Evolutionary conservation across 805 yeast species (phyloP).

Genomic region (Nakazawaea molendinolei): DNA sequence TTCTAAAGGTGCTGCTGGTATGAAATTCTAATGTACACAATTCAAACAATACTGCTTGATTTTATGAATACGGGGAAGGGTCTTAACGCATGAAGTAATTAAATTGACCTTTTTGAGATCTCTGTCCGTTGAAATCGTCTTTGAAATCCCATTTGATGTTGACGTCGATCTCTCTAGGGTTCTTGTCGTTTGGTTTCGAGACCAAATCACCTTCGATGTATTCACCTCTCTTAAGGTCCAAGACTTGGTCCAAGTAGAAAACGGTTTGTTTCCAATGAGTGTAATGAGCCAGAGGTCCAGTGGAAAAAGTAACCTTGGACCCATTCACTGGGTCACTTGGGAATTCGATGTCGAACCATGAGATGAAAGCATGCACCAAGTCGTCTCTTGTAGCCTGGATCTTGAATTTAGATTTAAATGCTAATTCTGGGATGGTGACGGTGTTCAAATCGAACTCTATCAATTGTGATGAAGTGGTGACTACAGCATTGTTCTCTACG

Average conservation of each 20-base stretch:
- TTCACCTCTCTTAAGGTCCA: slow-evolving; percentile 75
- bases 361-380: slow-evolving; percentile 78
- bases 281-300: slow-evolving; percentile 91
- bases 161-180: slow-evolving; percentile 89
- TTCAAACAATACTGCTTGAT: not conserved
- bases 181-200: slow-evolving; percentile 66
- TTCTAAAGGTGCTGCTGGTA: too few relatives aligned
- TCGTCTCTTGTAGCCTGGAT: slow-evolving; percentile 75
- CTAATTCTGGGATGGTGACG: slow-evolving; percentile 73
- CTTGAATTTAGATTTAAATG: slow-evolving; percentile 65
- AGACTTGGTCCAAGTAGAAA: slow-evolving; percentile 78
- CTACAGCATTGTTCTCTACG: slow-evolving; percentile 71
- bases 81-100: slow-evolving; percentile 65
- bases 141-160: slow-evolving; percentile 54
- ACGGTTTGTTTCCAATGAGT: slow-evolving; percentile 99
- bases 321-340: slow-evolving; percentile 45
- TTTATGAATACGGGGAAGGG: not conserved
- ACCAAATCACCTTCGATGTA: slow-evolving; percentile 61
- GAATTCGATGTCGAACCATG: slow-evolving; percentile 94
- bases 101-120: slow-evolving; percentile 54
- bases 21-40: not conserved
- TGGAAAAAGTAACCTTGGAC: slow-evolving; percentile 68
- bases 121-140: slow-evolving; percentile 37
- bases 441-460: slow-evolving; percentile 87
- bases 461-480: slow-evolving; percentile 64